phyloP scores from a whole-genome alignment of 1,139 yeast genomes.

The Pichia sp. region DNA sequence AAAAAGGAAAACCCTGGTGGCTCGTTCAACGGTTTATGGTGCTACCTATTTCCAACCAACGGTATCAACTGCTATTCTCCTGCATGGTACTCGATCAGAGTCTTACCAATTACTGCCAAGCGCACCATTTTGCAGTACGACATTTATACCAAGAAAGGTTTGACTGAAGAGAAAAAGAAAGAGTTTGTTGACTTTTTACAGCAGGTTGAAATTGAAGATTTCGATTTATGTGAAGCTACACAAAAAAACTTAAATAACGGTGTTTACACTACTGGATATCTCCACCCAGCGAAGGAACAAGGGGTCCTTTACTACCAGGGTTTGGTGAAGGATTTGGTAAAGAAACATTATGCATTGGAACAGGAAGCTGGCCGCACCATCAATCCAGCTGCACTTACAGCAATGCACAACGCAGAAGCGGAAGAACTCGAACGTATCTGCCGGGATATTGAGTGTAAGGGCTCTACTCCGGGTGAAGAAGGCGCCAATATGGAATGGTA shows the following conservation, averaged over 20 bases:
- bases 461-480: conserved; percentile 29
- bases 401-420: conserved; percentile 34
- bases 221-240: conserved; percentile 48
- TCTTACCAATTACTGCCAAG: conserved; percentile 44
- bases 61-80: conserved; percentile 60
- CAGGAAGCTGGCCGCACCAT: conserved; percentile 37
- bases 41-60: conserved; percentile 50
- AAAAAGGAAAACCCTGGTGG: conserved; percentile 45
- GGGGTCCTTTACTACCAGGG: conserved; percentile 54
- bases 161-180: conserved; percentile 42
- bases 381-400: conserved; percentile 45
- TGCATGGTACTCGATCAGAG: conserved; percentile 59
- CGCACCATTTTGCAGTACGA: conserved; percentile 54
- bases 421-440: conserved; percentile 46
- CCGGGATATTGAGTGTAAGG: conserved; percentile 41
- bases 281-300: conserved; percentile 51
- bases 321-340: conserved; percentile 52
- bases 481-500: conserved; percentile 25
- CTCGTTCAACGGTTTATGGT: conserved; percentile 54
- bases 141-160: conserved; percentile 53
- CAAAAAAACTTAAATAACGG: conserved; percentile 57
- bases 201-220: conserved; percentile 54
- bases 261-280: conserved; percentile 47
- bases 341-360: conserved; percentile 43
- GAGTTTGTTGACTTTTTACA: conserved; percentile 59